Evolutionary conservation across 2,329 filamentous ascomycete genomes (phyloP), one percentile per base, ranked within the genome.

Genomic region (Seiridium unicorne): DNA sequence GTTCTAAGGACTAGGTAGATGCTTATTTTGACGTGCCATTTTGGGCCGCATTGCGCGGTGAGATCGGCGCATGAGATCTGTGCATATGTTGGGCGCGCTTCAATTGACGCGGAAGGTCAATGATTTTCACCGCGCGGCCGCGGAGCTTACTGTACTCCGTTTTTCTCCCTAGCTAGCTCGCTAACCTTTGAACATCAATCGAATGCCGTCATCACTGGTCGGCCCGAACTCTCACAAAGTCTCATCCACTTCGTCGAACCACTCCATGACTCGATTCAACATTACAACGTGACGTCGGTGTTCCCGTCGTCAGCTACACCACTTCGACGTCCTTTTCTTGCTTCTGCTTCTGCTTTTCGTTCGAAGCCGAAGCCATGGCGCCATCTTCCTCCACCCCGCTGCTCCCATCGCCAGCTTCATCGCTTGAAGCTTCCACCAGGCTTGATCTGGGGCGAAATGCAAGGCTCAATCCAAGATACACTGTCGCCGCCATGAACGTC

Each of bases 401-500:
- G 32, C 32, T 18, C 6, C 9, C 9, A 51, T 35, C 49, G 9
- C 5, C 49, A 34, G 31, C 6, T 35, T 2, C 49, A 5, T 9
- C 6, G 18, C 18, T 35, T n/a, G 49, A n/a, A 18, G 6, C n/a
- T 9, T 5, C 8, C 26, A 13, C 32, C 13, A 34, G 34, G 10
- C 8, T 32, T 36, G 32, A 26, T 34, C 40, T 10, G 3, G 55
- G 55, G 7, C 38, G 55, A 18, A 42, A 55, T 40, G 48, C 38
- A 3, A 46, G 6, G 10, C 51, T 54, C 36, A 61, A 44, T 11
- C 6, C n/a, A 34, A 55, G 8, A 46, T 61, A 61, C 31, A 58
- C 55, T 8, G 40, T 3, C 3, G 59, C 59, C 34, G 55, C 59
- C 35, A 61, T 49, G 38, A 58, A 58, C 4, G 49, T 54, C 10